Conservation (phyloP, 2,329 filamentous ascomycete genomes). For the Triangularia verruculosa region DNA sequence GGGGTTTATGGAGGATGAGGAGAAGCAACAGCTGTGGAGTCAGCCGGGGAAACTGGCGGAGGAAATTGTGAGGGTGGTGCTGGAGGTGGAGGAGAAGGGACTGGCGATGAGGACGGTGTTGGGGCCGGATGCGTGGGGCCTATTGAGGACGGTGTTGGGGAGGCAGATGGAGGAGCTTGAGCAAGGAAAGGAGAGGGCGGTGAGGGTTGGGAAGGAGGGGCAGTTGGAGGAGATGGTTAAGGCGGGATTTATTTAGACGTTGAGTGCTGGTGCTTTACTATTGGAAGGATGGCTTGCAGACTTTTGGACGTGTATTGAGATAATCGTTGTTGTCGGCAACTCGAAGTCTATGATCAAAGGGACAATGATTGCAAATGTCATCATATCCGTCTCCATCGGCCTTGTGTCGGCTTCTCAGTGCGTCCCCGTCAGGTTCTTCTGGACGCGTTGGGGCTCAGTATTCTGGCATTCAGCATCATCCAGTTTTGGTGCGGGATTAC, state of each 20-base stretch:
- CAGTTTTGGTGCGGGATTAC: not conserved
- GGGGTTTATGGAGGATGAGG: no score
- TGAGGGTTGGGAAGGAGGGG: constrained; percentile 11
- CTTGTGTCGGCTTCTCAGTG: constrained; percentile 47
- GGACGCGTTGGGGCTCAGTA: constrained; percentile 48
- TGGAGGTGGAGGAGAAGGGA: no score
- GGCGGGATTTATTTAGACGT: not conserved
- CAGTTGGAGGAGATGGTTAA: constrained; percentile 10
- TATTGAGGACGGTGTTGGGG: no score
- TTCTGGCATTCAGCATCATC: constrained; percentile 9
- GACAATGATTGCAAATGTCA: constrained; percentile 37
- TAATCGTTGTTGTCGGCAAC: constrained; percentile 42
- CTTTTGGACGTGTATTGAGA: no score
- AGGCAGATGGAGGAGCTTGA: no score
- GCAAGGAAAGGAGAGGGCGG: constrained; percentile 33
- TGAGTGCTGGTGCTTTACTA: no score
- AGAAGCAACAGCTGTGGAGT: no score
- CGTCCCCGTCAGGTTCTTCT: constrained; percentile 48
- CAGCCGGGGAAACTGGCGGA: no score
- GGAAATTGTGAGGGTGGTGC: no score
- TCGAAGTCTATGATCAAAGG: constrained; percentile 41
- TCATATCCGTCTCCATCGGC: constrained; percentile 39
- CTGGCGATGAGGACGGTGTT: no score
- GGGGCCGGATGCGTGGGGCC: no score
- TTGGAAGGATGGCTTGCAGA: no score